A percentile compares a stretch with the other conserved stretches of the same genome.
phyloP scores from a whole-genome alignment of 2,329 filamentous ascomycete genomes.

The Cytospora chrysosperma region DNA sequence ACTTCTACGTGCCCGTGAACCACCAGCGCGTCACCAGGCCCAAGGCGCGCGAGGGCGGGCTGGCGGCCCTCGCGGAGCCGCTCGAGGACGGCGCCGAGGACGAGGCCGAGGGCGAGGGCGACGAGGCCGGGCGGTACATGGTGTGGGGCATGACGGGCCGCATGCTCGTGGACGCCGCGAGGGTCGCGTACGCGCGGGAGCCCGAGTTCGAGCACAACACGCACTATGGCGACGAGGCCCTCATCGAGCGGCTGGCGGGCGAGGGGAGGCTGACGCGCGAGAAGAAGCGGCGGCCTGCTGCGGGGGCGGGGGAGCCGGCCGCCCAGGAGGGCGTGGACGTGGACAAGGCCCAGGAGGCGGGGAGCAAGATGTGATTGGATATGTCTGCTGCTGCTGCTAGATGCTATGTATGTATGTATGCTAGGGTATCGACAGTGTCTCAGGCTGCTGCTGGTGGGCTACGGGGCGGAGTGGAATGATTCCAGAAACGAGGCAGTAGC shows the following conservation, averaged over 20 bases:
- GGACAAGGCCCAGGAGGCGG: conserved; percentile 35
- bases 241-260: conserved; percentile 47
- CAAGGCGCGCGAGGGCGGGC: conserved; percentile 35
- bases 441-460: neutral
- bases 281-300: conserved; percentile 44
- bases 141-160: conserved; percentile 96
- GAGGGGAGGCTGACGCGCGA: conserved; percentile 47
- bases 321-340: conserved; percentile 36
- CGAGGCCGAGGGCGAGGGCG: conserved; percentile 44
- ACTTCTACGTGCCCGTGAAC: conserved; percentile 83
- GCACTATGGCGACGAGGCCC: conserved; percentile 51
- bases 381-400: conserved; percentile 25
- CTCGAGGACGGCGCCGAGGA: conserved; percentile 49
- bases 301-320: conserved; percentile 31
- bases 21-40: conserved; percentile 68
- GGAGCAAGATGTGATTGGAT: conserved; percentile 40
- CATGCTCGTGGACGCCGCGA: conserved; percentile 83
- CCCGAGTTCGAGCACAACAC: conserved; percentile 76
- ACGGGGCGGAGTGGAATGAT: too few relatives aligned
- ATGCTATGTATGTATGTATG: too few relatives aligned
- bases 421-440: conserved; percentile 6
- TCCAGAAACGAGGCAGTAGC: neutral
- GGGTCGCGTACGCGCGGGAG: conserved; percentile 77
- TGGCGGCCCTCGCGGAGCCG: conserved; percentile 44
- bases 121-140: conserved; percentile 61